Conservation (phyloP, 2,329 filamentous ascomycete genomes). For the Paramyrothecium roridum region DNA sequence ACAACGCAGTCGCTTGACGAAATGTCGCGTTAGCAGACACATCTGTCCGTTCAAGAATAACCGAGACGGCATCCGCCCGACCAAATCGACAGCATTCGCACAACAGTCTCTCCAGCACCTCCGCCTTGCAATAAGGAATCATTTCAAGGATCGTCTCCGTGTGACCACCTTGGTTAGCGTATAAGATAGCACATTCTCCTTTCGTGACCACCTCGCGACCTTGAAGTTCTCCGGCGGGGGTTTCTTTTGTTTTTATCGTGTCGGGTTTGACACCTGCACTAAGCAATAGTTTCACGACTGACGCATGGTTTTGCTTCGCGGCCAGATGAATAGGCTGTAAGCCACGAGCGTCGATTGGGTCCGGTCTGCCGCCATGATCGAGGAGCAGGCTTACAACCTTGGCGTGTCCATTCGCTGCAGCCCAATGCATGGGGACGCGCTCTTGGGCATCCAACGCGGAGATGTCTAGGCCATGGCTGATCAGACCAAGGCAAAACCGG, state of each 20-base stretch:
- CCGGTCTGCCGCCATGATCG: constrained; percentile 4
- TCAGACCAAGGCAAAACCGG: constrained; percentile 4
- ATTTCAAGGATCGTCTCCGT: constrained; percentile 8
- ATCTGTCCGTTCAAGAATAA: constrained; percentile 7
- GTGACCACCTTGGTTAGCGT: constrained; percentile 12
- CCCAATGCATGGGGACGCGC: constrained; percentile 15
- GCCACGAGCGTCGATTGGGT: constrained; percentile 9
- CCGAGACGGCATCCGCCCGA: constrained; percentile 8
- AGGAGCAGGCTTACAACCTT: constrained; percentile 10
- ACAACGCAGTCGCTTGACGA: constrained; percentile 8
- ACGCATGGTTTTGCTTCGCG: constrained; percentile 5
- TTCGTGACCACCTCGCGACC: constrained; percentile 1
- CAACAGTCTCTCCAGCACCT: constrained; percentile 11
- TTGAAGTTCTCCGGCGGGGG: neutral
- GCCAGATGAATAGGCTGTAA: constrained; percentile 16
- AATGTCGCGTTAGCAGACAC: constrained; percentile 11
- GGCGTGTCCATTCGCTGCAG: constrained; percentile 13
- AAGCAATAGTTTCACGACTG: constrained; percentile 5
- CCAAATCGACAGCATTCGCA: constrained; percentile 11
- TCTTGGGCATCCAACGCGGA: constrained; percentile 8
- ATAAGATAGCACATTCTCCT: constrained; percentile 11
- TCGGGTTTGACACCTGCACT: constrained; percentile 11
- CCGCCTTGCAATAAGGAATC: constrained; percentile 12
- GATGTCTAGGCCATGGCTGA: constrained; percentile 2
- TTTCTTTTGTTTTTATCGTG: constrained; percentile 9